Conservation (phyloP, 805 yeast genomes). For the Suhomyces sp. region DNA sequence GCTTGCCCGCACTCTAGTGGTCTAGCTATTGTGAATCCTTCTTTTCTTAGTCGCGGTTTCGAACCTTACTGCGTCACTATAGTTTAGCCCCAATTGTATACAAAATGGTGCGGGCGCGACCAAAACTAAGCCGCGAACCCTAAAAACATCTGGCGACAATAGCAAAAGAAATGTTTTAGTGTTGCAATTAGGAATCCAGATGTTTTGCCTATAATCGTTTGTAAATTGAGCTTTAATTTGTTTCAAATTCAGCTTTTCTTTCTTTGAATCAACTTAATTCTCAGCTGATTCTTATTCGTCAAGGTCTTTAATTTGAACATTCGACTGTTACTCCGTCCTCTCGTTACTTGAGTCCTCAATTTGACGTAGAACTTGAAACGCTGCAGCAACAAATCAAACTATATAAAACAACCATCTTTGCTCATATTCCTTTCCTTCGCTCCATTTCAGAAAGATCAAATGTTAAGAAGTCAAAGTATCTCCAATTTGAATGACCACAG, state of each 20-base stretch:
- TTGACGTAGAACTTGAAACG: background rate
- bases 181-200: background rate
- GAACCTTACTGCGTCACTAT: background rate
- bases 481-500: slow-evolving; percentile 20
- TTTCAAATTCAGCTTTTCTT: background rate
- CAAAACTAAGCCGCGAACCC: background rate
- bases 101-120: background rate
- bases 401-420: background rate
- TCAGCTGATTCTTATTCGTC: background rate
- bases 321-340: background rate
- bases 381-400: background rate
- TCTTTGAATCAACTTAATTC: background rate
- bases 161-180: background rate
- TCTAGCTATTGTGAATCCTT: background rate
- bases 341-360: background rate
- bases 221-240: background rate
- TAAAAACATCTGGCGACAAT: background rate
- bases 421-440: background rate
- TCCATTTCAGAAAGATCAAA: slow-evolving; percentile 1
- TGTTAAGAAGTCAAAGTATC: slow-evolving; percentile 29
- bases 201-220: background rate
- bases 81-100: background rate
- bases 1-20: background rate
- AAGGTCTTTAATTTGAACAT: background rate
- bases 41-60: background rate